Evolutionary conservation across 352 stramenopile species (phyloP).

Genomic region (Halophytophthora batemanensis): DNA sequence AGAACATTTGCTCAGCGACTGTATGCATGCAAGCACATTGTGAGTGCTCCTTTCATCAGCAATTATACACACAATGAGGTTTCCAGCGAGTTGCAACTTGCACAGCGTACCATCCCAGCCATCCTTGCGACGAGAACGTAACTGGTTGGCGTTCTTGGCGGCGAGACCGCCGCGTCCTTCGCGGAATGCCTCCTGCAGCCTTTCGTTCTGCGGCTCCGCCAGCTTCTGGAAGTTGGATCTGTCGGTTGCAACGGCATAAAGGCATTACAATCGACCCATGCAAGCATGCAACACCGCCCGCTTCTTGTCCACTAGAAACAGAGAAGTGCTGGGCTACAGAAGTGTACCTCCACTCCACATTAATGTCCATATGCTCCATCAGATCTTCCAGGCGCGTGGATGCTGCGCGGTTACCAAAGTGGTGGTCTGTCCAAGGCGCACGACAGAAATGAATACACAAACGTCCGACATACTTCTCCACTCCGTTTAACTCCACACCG

Average conservation of each 20-base stretch:
- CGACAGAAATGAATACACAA: neutral
- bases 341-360: slow-evolving; percentile 75
- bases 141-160: slow-evolving; percentile 33
- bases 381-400: slow-evolving; percentile 75
- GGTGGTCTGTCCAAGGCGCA: slow-evolving; percentile 46
- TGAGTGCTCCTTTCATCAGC: neutral
- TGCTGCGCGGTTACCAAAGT: slow-evolving; percentile 75
- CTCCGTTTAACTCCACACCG: neutral
- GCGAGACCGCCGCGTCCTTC: slow-evolving; percentile 44
- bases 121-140: slow-evolving; percentile 48
- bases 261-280: too few relatives aligned
- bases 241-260: neutral
- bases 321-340: too few relatives aligned
- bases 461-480: neutral
- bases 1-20: slow-evolving; percentile 82
- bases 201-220: slow-evolving; percentile 70
- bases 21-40: neutral
- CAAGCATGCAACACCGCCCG: too few relatives aligned
- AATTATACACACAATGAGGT: neutral
- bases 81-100: neutral
- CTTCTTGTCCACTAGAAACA: too few relatives aligned
- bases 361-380: slow-evolving; percentile 88
- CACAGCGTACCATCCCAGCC: slow-evolving; percentile 62
- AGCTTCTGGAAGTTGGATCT: slow-evolving; percentile 87
- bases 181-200: slow-evolving; percentile 68